Base-by-base conservation (phyloP, 495 filamentous ascomycete genomes). In the Aspergillus indologenus region DNA sequence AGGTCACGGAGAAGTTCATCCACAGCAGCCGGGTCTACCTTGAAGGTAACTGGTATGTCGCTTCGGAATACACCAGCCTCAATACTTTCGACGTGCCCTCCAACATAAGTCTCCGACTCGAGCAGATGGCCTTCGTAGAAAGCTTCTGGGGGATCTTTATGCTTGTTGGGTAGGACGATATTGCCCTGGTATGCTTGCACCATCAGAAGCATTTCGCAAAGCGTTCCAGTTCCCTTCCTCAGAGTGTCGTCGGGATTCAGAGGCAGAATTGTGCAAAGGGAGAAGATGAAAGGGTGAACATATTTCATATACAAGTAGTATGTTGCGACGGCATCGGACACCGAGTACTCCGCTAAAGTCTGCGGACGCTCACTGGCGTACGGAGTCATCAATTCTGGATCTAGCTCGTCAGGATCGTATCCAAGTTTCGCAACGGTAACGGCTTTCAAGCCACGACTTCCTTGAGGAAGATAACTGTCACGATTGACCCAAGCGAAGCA, bases 291-390 rank as follows among this genome's bases (percentile, higher is more conserved):
- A 1, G 94, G 94, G 68, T 99, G 94, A 20, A 99, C 91, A 73
- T 99, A 99, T 89, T 99, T 99, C 94, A 98, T 99, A 77, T 99
- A 99, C 45, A 99, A 81, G 68, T 99, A 99, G 71, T 98, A 99
- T 2, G 94, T 99, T 3, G 94, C 94, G 19, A 99, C 94, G 26
- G 94, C 94, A 83, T 99, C 94, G 63, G 94, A 99, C 46, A 99
- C 94, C 0, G 94, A 99, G 75, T 99, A 99, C 63, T 99, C 94
- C 1, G 94, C 92, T 45, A 99, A 75, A 0, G 89, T 94, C 68
- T 99, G 94, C 0, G 94, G 94, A 60, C 90, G 80, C 75, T 99
- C 95, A 58, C 81, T 86, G 15, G 94, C 94, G 73, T 96, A 96
- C 26, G 85, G 89, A 49, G 93, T 96, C 94, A 99, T 99, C 61